A percentile compares a stretch with the other conserved stretches of the same genome.
These are phyloP conservation scores for Amborella trichopoda DNA, from an alignment of 164 flowering plant genomes.

Conservation along the genomic window DNA sequence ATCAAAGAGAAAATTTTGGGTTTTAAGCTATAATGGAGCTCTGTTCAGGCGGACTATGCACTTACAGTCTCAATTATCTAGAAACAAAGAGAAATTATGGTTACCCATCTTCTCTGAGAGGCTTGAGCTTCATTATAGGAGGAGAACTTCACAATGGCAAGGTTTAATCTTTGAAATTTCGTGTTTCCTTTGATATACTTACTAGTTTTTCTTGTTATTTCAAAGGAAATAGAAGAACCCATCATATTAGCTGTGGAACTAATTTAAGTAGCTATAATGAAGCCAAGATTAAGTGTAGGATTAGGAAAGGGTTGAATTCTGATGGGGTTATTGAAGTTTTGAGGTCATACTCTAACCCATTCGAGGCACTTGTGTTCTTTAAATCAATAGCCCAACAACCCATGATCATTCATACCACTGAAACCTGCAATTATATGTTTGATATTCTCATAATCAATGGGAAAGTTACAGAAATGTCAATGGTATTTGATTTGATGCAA, in stretches of 20 bases:
- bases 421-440: slow-evolving; percentile 84
- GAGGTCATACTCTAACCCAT: slow-evolving; percentile 37
- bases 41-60: no score
- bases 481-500: slow-evolving; percentile 87
- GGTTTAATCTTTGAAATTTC: no score
- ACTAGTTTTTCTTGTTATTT: no score
- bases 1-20: no score
- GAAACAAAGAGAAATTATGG: no score
- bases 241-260: slow-evolving; percentile 23
- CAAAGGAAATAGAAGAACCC: slow-evolving; percentile 23
- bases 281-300: slow-evolving; percentile 12
- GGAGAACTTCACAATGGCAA: no score
- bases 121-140: no score
- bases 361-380: slow-evolving; percentile 43
- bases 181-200: no score
- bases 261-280: slow-evolving; percentile 15
- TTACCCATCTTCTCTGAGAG: no score
- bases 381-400: slow-evolving; percentile 41
- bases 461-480: slow-evolving; percentile 52
- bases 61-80: no score
- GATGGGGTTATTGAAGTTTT: slow-evolving; percentile 45
- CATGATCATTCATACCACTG: slow-evolving; percentile 49
- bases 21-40: no score
- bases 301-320: slow-evolving; percentile 17
- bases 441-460: slow-evolving; percentile 46